Conservation (phyloP, 2,329 filamentous ascomycete genomes). For the Stromatinia cepivora region DNA sequence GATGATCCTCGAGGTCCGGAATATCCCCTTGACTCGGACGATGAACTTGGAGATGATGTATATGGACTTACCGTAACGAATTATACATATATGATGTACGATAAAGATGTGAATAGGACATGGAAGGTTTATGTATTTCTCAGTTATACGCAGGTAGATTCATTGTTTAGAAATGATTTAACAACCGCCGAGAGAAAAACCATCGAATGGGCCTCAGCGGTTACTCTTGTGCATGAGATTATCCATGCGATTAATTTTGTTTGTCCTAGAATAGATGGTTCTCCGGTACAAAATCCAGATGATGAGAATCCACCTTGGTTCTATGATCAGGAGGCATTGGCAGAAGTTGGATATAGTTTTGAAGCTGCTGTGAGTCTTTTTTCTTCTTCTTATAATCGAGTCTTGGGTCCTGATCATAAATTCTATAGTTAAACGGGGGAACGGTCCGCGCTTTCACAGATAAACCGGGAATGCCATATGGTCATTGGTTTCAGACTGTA, state of each 20-base stretch:
- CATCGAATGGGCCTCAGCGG: slow-evolving; percentile 25
- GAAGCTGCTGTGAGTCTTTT: slow-evolving; percentile 27
- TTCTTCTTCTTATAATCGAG: too few relatives aligned
- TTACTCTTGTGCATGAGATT: slow-evolving; percentile 27
- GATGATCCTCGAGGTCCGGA: slow-evolving; percentile 23
- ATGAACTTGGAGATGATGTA: background rate
- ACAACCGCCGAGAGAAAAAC: background rate
- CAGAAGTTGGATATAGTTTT: slow-evolving; percentile 29
- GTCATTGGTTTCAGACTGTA: slow-evolving; percentile 25
- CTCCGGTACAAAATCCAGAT: background rate
- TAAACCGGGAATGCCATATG: slow-evolving; percentile 21
- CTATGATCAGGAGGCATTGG: slow-evolving; percentile 27
- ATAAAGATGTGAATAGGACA: too few relatives aligned
- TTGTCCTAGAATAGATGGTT: background rate
- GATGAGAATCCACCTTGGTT: slow-evolving; percentile 24
- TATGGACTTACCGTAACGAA: slow-evolving; percentile 22
- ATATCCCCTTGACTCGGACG: background rate
- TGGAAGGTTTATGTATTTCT: slow-evolving; percentile 26
- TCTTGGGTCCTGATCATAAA: background rate
- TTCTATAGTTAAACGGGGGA: slow-evolving; percentile 8
- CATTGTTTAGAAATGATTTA: slow-evolving; percentile 25
- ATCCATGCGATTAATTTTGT: slow-evolving; percentile 25
- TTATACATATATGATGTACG: slow-evolving; percentile 19
- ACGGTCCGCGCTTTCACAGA: background rate
- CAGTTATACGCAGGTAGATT: slow-evolving; percentile 2